Base-by-base conservation (phyloP, 2,329 filamentous ascomycete genomes). In the Hymenoscyphus albidus region DNA sequence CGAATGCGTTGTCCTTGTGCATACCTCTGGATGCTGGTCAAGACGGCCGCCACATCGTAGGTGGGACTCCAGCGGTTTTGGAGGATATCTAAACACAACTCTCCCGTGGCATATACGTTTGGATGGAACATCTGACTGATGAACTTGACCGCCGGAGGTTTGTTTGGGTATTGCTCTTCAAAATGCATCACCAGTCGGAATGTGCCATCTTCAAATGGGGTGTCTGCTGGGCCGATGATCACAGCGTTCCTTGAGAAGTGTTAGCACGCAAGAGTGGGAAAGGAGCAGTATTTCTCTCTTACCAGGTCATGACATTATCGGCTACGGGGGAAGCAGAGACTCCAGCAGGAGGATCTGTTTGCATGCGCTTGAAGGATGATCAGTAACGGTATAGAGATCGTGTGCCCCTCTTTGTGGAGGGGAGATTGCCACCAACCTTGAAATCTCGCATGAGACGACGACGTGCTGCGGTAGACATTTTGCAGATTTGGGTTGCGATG, bases 41-140 rank as follows among this genome's bases (percentile, higher is more conserved):
- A 80, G 68, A 99, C 93, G 27, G 95, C 95, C 10, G 95, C 95
- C 48, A 99, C 95, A 78, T 99, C 95, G 77, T 99, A 99, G 10
- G 95, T 98, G 16, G 95, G 95, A 77, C 94, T 98, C 95, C 95
- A 99, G 71, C 95, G 84, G 76, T 99, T 99, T 79, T 99, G 95
- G 65, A 99, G 79, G 71, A 99, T 99, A 76, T 99, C 95, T 70
- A 99, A 81, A 76, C 95, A 99, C 60, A 99, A 84, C 80, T 99
- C 95, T 67, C 95, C 95, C 0, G 93, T 98, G 62, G 91, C 93
- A 77, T 99, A 99, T 64, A 99, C 95, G 75, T 99, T 99, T 18
- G 95, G 95, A 74, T 99, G 95, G 78, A 99, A 99, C 95, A 99
- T 99, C 77, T 95, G 88, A 78, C 92, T 96, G 77, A 99, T 96